Evolutionary conservation across 768 basidiomycete genomes (phyloP).

Genomic region (Astraeus odoratus): DNA sequence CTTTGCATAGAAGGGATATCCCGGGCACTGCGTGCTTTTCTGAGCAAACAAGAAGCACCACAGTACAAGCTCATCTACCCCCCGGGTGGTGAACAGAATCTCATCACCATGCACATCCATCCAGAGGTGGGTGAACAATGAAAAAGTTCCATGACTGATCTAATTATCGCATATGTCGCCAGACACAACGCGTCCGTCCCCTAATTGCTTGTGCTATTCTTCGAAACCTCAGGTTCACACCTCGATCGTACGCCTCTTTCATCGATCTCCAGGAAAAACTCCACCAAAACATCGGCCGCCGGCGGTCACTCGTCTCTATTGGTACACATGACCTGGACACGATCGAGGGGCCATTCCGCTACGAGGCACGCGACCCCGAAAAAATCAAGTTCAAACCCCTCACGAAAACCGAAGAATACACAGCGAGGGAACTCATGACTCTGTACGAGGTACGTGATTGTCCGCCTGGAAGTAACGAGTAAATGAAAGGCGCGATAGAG

Average conservation of each 20-base stretch:
- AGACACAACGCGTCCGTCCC: conserved; percentile 82
- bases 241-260: conserved; percentile 88
- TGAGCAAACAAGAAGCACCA: conserved; percentile 61
- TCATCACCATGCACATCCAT: conserved; percentile 62
- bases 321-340: conserved; percentile 97
- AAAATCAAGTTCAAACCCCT: conserved; percentile 90
- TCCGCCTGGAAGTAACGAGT: neutral
- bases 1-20: conserved; percentile 96
- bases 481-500: conserved; percentile 40
- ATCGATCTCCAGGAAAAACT: conserved; percentile 99
- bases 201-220: conserved; percentile 88
- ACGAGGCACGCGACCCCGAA: conserved; percentile 73
- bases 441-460: conserved; percentile 71
- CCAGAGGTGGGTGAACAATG: conserved; percentile 54
- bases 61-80: conserved; percentile 71
- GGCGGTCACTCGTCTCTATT: conserved; percentile 88
- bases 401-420: conserved; percentile 71
- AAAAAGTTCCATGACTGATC: neutral
- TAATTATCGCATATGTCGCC: neutral
- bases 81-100: conserved; percentile 52
- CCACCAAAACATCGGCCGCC: conserved; percentile 90
- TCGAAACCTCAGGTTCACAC: conserved; percentile 85
- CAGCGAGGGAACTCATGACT: conserved; percentile 87
- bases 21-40: conserved; percentile 76
- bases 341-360: conserved; percentile 80